Evolutionary conservation across 495 filamentous ascomycete genomes (phyloP).

Genomic region (Halenospora varia): DNA sequence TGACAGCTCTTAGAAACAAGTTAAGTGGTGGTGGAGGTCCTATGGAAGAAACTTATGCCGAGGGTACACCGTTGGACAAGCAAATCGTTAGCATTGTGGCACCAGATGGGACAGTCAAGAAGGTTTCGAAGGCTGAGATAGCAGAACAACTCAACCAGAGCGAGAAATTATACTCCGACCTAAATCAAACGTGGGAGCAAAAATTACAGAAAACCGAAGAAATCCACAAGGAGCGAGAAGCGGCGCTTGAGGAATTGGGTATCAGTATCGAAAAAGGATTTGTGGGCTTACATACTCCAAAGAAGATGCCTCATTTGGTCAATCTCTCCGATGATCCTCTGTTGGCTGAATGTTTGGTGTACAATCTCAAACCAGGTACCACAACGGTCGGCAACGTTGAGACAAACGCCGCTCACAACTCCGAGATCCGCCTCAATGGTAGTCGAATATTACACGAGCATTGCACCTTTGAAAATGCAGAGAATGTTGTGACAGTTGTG

Average conservation of each 20-base stretch:
- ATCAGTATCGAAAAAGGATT: slow-evolving; percentile 99
- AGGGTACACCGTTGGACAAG: slow-evolving; percentile 87
- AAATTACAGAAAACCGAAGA: slow-evolving; percentile 91
- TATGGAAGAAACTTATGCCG: slow-evolving; percentile 70
- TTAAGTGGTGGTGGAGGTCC: slow-evolving; percentile 54
- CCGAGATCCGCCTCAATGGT: slow-evolving; percentile 91
- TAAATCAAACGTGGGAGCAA: slow-evolving; percentile 99
- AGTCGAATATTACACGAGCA: slow-evolving; percentile 89
- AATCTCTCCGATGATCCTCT: slow-evolving; percentile 96
- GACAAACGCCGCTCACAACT: slow-evolving; percentile 65
- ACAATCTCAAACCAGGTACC: slow-evolving; percentile 93
- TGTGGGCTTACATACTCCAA: slow-evolving; percentile 90
- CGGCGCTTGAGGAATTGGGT: slow-evolving; percentile 91
- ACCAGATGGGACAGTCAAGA: slow-evolving; percentile 81
- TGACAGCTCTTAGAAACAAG: slow-evolving; percentile 82
- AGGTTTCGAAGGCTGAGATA: slow-evolving; percentile 98
- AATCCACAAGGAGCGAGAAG: slow-evolving; percentile 96
- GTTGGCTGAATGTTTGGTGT: slow-evolving; percentile 93
- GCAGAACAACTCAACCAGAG: slow-evolving; percentile 92
- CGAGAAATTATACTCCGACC: slow-evolving; percentile 92
- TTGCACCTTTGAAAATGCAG: slow-evolving; percentile 88
- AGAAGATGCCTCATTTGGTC: slow-evolving; percentile 98
- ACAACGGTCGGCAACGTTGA: slow-evolving; percentile 93
- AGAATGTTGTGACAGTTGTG: slow-evolving; percentile 85
- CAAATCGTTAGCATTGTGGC: slow-evolving; percentile 94